Base-by-base conservation (phyloP, 2,329 filamentous ascomycete species). In the Cladosporium sp. region DNA sequence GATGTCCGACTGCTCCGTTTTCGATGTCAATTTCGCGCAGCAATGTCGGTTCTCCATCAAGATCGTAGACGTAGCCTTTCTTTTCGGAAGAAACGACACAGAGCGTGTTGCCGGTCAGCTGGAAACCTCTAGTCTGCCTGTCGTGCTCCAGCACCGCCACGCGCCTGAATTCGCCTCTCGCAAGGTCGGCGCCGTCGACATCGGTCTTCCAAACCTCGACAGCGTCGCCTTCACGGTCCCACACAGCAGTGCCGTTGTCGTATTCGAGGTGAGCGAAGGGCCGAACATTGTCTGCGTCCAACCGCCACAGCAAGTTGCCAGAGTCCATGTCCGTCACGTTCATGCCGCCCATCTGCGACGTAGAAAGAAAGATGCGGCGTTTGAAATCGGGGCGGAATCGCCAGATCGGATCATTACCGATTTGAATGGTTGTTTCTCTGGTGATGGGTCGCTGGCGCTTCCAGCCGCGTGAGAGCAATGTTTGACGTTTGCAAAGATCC, bases 221-320 rank as follows among this genome's bases (percentile, higher is more conserved):
- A 1, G 78, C 75, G 69, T 82, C 77, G 3, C 80, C 80, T 50
- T 79, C 76, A 0, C 79, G 74, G 68, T 83, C 81, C 70, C 79
- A 83, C 2, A 80, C 80, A 2, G 77, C 80, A 58, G 77, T 79
- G 12, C 80, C 81, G 70, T 81, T 77, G 65, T 82, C 76, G 63
- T 83, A 83, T 62, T 83, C 81, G 12, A 83, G 70, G 71, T 82
- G 81, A 1, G 81, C 81, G 64, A 78, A 81, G 5, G 78, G 76
- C 14, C 79, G 75, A 35, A 82, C 80, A 64, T 59, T 58, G 14
- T 66, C 64, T 28, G 21, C 50, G 8, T 67, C 58, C 28, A 75
- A 60, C 12, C 73, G 71, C 79, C 80, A 83, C 6, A 83, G 70
- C 18, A 77, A 70, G 4, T 67, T 66, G 12, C 80, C 80, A 18